Percentiles rank a stretch among this genome's conserved stretches.
Conservation (phyloP, 2,329 filamentous ascomycete species). For the Myriosclerotinia duriaeana region DNA sequence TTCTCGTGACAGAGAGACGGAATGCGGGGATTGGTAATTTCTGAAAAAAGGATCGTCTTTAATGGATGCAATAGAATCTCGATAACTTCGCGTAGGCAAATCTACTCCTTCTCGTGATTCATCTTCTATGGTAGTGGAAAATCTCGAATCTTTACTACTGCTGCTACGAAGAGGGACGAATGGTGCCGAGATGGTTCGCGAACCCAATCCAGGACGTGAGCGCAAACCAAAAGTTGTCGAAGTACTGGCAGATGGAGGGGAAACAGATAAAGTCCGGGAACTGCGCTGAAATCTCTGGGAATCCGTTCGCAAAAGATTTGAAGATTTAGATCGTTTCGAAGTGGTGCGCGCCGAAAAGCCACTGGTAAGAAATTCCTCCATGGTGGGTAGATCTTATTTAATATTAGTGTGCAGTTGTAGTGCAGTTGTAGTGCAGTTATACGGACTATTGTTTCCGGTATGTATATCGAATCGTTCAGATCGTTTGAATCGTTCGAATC, state of each 20-base stretch:
- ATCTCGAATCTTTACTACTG: constrained; percentile 8
- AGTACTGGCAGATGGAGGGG: constrained; percentile 20
- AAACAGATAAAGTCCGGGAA: constrained; percentile 20
- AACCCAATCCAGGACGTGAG: constrained; percentile 20
- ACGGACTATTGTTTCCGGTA: no score
- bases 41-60: constrained; percentile 57
- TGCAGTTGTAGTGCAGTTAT: not conserved
- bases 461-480: no score
- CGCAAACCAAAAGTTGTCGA: constrained; percentile 11
- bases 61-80: constrained; percentile 54
- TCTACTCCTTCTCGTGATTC: constrained; percentile 26
- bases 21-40: constrained; percentile 45
- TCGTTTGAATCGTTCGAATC: no score
- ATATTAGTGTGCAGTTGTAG: constrained; percentile 4
- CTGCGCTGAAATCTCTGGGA: constrained; percentile 19
- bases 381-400: constrained; percentile 26
- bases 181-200: constrained; percentile 23
- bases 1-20: constrained; percentile 40
- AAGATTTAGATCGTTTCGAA: constrained; percentile 22
- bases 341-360: constrained; percentile 23
- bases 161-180: constrained; percentile 14
- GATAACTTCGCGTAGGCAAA: constrained; percentile 34
- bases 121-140: constrained; percentile 25
- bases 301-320: constrained; percentile 19
- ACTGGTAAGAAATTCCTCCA: constrained; percentile 21